phyloP scores from a whole-genome alignment of 164 flowering plant species.

The Tinospora cordifolia region DNA sequence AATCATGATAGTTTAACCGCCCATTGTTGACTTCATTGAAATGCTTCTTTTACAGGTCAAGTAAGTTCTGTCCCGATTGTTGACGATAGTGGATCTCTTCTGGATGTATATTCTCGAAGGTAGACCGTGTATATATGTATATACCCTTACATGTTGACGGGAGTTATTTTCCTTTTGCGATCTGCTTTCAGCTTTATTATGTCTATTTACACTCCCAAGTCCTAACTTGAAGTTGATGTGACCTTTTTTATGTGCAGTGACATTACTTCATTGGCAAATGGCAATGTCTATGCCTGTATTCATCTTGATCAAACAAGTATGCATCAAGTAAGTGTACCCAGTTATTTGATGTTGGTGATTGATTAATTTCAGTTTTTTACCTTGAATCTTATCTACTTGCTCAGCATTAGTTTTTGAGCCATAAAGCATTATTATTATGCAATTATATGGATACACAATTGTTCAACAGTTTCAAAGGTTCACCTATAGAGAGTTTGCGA shows the following conservation, averaged over 20 bases:
- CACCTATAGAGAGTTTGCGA: neutral
- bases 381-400: neutral
- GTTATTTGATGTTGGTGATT: neutral
- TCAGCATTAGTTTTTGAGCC: neutral
- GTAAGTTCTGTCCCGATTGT: slow-evolving; percentile 26
- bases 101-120: slow-evolving; percentile 30
- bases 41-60: slow-evolving; percentile 18
- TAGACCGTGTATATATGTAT: slow-evolving; percentile 1
- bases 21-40: slow-evolving; percentile 2
- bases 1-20: neutral
- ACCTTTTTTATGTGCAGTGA: slow-evolving; percentile 25
- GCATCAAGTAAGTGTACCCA: slow-evolving; percentile 20
- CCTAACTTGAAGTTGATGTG: slow-evolving; percentile 2
- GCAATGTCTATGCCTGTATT: slow-evolving; percentile 24
- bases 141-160: neutral
- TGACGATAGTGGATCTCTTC: slow-evolving; percentile 26
- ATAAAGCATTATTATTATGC: neutral
- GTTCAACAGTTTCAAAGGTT: neutral
- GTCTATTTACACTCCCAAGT: neutral
- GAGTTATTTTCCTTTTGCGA: neutral
- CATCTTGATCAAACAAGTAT: slow-evolving; percentile 27
- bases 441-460: neutral
- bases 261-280: slow-evolving; percentile 28
- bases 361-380: neutral
- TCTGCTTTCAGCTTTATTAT: neutral